Base-by-base conservation (phyloP, 371 early-diverging fungal genomes). In the Lichtheimia hyalospora region DNA sequence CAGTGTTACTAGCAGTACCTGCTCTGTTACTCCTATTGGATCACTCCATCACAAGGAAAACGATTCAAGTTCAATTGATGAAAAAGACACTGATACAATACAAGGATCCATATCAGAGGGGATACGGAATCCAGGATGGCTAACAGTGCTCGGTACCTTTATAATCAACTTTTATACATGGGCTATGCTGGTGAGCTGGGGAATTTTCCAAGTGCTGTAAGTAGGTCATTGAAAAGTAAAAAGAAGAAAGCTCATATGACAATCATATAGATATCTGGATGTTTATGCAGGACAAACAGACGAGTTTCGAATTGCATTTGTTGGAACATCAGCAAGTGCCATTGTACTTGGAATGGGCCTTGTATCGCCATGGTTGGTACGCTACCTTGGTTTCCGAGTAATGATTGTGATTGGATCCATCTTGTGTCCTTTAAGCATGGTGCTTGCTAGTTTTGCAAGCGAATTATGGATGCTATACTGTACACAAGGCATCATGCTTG, bases 331-430 rank as follows among this genome's bases (percentile, higher is more conserved):
- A 1, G 50, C 56, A 5, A 55, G 52, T 18, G 34, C 60, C 3
- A 20, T 49, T 21, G 41, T 59, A 12, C 25, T 64, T 12, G 54
- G 52, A 0, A 39, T 57, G 20, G 64, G 64, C 23, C 43, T 59
- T 0, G 72, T 85, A 18, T 63, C 84, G 1, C 84, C 84, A 1
- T 82, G 82, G 14, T 56, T 85, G 61, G 75, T 81, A 39, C 75
- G 71, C 15, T 64, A 64, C 16, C 51, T 84, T 58, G 86, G 84
- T 12, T 73, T 75, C 27, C 75, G 84, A n/a, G 49, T 70, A 7
- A 74, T 81, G 15, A 81, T 82, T 57, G 70, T 69, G 0, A 57
- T 78, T 5, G 88, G 88, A 1, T 65, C 82, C 14, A 39, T 57
- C 53, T 14, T 68, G 4, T 42, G 49, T 27, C 62, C 72, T 3